A percentile compares a stretch with the other conserved stretches of the same genome.
Evolutionary conservation across 1,139 yeast species (phyloP).

Genomic region (Pichia kudriavzevii): DNA sequence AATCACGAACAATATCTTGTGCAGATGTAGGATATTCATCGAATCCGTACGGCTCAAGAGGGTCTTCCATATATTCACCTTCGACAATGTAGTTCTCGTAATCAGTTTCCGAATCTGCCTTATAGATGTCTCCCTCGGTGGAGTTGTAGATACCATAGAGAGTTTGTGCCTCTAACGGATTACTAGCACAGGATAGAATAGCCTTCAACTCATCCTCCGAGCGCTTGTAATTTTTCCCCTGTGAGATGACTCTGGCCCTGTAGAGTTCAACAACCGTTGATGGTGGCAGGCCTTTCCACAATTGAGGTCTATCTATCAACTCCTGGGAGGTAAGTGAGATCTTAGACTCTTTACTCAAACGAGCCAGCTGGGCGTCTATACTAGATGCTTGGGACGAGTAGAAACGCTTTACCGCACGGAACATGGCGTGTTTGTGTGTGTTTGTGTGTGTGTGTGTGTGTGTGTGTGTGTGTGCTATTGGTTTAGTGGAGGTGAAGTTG

Average conservation of each 20-base stretch:
- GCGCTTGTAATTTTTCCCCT: conserved; percentile 54
- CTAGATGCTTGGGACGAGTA: too few species aligned
- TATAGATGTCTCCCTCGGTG: conserved; percentile 30
- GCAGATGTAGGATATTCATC: conserved; percentile 59
- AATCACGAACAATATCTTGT: conserved; percentile 53
- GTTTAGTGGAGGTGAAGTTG: too few species aligned
- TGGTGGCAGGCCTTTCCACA: conserved; percentile 64
- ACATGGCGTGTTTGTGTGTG: too few species aligned
- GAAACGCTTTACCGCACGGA: too few species aligned
- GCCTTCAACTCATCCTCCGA: conserved; percentile 41
- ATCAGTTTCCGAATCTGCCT: conserved; percentile 28
- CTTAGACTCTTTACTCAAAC: conserved; percentile 12
- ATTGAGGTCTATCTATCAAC: too few species aligned
- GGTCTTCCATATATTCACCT: conserved; percentile 25
- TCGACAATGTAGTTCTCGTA: conserved; percentile 28
- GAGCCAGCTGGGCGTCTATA: too few species aligned
- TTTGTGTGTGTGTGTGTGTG: too few species aligned
- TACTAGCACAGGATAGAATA: conserved; percentile 32
- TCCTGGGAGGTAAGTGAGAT: conserved; percentile 18
- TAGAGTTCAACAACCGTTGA: conserved; percentile 55
- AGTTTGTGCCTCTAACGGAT: conserved; percentile 22
- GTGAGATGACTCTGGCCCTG: conserved; percentile 44
- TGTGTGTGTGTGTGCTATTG: too few species aligned
- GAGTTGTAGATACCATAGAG: conserved; percentile 29
- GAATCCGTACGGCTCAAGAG: conserved; percentile 33